Evolutionary conservation across 2,329 filamentous ascomycete species (phyloP).

Genomic region (Periconia macrospinosa): DNA sequence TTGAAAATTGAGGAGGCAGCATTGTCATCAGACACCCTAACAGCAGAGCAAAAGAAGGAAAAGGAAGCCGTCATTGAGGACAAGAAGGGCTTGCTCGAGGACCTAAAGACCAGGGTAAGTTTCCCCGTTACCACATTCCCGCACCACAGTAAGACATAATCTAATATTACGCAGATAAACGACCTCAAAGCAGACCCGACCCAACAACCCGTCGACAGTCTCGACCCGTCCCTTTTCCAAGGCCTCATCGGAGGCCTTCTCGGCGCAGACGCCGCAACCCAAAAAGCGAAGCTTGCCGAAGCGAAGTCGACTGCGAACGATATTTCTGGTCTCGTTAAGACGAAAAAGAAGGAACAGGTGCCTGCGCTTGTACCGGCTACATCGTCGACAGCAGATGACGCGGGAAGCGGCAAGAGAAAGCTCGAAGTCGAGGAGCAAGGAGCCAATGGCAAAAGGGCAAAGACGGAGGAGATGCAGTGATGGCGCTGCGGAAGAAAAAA

Average conservation of each 20-base stretch:
- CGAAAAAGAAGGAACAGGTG: conserved; percentile 60
- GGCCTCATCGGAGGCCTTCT: conserved; percentile 67
- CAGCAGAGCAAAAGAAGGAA: conserved; percentile 66
- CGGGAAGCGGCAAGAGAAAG: conserved; percentile 34
- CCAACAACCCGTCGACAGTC: conserved; percentile 42
- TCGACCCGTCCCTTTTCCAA: conserved; percentile 52
- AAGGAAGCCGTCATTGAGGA: conserved; percentile 64
- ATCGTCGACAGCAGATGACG: conserved; percentile 3
- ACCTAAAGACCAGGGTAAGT: conserved; percentile 67
- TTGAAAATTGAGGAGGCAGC: conserved; percentile 70
- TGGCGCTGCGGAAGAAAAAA: too few relatives aligned
- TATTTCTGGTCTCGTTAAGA: conserved; percentile 71
- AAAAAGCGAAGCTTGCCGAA: conserved; percentile 68
- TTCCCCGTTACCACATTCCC: background rate
- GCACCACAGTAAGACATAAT: background rate
- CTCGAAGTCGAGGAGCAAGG: conserved; percentile 28
- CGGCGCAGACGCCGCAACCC: conserved; percentile 63
- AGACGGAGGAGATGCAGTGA: conserved; percentile 31
- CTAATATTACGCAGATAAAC: conserved; percentile 54
- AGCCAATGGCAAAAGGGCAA: conserved; percentile 33
- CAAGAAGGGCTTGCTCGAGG: conserved; percentile 75
- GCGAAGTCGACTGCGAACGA: conserved; percentile 75
- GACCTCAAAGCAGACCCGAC: conserved; percentile 68
- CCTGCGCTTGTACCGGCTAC: conserved; percentile 13
- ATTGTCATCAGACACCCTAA: conserved; percentile 50